Conservation (phyloP, 805 yeast species). For the Metschnikowia anglica region DNA sequence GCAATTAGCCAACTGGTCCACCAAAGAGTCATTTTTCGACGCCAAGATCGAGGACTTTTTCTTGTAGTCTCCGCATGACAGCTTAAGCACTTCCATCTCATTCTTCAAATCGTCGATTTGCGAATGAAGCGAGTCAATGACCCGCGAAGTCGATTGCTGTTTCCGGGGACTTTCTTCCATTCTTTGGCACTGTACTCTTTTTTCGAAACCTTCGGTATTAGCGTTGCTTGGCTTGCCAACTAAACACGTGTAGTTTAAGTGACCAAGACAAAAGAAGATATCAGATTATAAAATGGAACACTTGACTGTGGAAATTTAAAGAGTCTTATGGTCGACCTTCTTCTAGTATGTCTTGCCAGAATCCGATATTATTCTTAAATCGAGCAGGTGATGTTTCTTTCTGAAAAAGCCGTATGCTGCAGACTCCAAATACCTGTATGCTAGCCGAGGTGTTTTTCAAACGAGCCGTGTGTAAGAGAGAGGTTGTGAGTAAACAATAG, state of each 20-base stretch:
- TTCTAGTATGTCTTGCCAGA: slow-evolving; percentile 1
- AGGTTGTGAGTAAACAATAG: slow-evolving; percentile 1
- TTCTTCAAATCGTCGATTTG: slow-evolving; percentile 44
- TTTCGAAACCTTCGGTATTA: too few relatives aligned
- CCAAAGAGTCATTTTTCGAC: slow-evolving; percentile 51
- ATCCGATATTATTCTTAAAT: background rate
- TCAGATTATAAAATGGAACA: background rate
- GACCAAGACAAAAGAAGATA: background rate
- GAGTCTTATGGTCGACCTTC: slow-evolving; percentile 13
- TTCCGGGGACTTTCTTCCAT: slow-evolving; percentile 26
- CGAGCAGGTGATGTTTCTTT: background rate
- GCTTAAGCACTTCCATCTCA: slow-evolving; percentile 42
- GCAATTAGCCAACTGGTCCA: slow-evolving; percentile 65
- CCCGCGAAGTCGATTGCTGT: slow-evolving; percentile 29
- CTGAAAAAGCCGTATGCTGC: slow-evolving; percentile 7
- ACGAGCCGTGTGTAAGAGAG: slow-evolving; percentile 5
- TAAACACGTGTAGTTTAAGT: background rate
- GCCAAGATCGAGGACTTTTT: slow-evolving; percentile 50
- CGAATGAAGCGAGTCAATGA: slow-evolving; percentile 55
- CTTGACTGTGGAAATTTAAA: slow-evolving; percentile 3
- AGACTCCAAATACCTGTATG: slow-evolving; percentile 9
- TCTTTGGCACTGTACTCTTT: too few relatives aligned
- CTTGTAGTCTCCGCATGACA: slow-evolving; percentile 47
- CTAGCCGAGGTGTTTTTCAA: slow-evolving; percentile 9
- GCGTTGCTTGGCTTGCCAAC: background rate